Base-by-base conservation (phyloP, 441 rosid species). In the Rhodomyrtus psidioides region DNA sequence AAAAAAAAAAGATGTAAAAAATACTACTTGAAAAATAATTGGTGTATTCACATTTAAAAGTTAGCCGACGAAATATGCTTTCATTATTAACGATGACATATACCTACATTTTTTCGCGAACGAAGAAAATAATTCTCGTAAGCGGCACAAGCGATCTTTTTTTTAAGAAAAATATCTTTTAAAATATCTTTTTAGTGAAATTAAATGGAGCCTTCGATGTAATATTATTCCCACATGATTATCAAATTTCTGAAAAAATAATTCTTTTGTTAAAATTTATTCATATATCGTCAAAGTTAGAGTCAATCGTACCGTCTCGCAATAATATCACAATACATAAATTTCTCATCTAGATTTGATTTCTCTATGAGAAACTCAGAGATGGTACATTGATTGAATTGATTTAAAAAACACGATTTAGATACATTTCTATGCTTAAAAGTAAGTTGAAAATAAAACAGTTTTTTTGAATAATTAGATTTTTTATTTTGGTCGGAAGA, bases 301-400 rank as follows among this genome's bases (percentile, higher is more conserved):
- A 19, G n/a, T 21, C n/a, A 12, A 6, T 21, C 13, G 4, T 39
- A 10, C 1, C 0, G 8, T 21, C 0, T 2, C 0, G 10, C 0
- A 3, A 6, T 39, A 21, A 12, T 12, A 39, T 5, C 12, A 10
- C 39, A 9, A 24, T 9, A 23, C n/a, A 39, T 39, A 14, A 30
- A 34, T 39, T 70, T 70, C 26, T 70, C 16, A 6, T 65, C 44
- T 9, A 19, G 9, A 39, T 21, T 70, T 21, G n/a, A 39, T 39
- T 21, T 70, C 21, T 0, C 15, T 34, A 21, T 9, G 21, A 34
- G 10, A 0, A 70, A 39, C 13, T 21, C 6, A 7, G 10, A 70
- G 13, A 39, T 39, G n/a, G n/a, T 21, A 2, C n/a, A 30, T 6
- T 39, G 9, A 39, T 65, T 65, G 13, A 42, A 21, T 21, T 39